Percentiles rank a stretch among this genome's conserved stretches.
Evolutionary conservation across 2,329 filamentous ascomycete species (phyloP).

Genomic region (Colletotrichum cordylinicola): DNA sequence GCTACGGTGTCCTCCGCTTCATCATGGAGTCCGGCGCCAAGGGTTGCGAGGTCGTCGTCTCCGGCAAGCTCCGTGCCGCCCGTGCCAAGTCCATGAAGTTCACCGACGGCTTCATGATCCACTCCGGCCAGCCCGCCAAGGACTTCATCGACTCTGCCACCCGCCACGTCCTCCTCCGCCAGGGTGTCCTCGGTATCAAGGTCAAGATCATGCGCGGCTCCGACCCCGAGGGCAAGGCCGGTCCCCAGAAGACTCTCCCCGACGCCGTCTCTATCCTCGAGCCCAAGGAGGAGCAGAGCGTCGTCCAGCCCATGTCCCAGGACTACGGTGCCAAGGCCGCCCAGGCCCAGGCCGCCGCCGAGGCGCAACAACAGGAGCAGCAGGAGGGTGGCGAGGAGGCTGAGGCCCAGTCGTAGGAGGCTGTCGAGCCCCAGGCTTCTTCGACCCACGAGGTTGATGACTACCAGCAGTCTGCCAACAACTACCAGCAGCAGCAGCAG

Average conservation of each 20-base stretch:
- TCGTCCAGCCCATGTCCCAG: slow-evolving; percentile 94
- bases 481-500: background rate
- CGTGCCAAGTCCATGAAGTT: slow-evolving; percentile 99
- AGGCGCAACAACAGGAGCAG: slow-evolving; percentile 62
- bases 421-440: slow-evolving; percentile 24
- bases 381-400: slow-evolving; percentile 61
- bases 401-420: slow-evolving; percentile 51
- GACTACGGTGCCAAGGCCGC: slow-evolving; percentile 96
- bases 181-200: slow-evolving; percentile 99
- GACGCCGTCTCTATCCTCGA: slow-evolving; percentile 99
- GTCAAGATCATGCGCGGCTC: slow-evolving; percentile 99
- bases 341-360: slow-evolving; percentile 68
- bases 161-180: slow-evolving; percentile 98
- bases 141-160: slow-evolving; percentile 99
- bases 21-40: slow-evolving; percentile 99
- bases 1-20: slow-evolving; percentile 99
- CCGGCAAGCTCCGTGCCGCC: slow-evolving; percentile 97
- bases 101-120: slow-evolving; percentile 99
- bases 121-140: slow-evolving; percentile 99
- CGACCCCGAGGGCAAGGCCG: slow-evolving; percentile 98
- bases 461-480: background rate
- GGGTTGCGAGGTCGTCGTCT: slow-evolving; percentile 99
- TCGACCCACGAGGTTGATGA: background rate
- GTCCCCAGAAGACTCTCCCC: slow-evolving; percentile 95
- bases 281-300: slow-evolving; percentile 98